These are phyloP conservation scores for Oryza longistaminata DNA, from an alignment of 176 grass and related monocot genomes.

Conservation along the genomic window DNA sequence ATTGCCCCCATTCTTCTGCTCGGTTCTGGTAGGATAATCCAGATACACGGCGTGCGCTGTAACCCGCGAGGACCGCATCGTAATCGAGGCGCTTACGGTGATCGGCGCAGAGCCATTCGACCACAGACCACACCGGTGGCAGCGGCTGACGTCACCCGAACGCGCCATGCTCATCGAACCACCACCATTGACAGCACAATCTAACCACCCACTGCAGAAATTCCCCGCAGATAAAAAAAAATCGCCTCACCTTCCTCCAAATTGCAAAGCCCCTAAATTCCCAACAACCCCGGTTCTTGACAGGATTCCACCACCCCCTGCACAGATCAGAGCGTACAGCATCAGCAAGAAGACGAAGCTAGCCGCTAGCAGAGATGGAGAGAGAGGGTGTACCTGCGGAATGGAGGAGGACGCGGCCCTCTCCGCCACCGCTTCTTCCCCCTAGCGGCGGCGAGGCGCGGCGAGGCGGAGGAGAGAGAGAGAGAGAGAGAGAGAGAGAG, in stretches of 20 bases:
- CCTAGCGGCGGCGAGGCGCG: too few species aligned
- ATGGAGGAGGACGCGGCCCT: too few species aligned
- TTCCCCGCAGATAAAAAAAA: neutral
- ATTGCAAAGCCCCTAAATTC: neutral
- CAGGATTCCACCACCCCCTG: neutral
- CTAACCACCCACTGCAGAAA: neutral
- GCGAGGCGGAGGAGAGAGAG: neutral
- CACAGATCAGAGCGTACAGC: neutral
- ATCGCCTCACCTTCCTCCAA: neutral
- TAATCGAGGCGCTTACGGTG: neutral
- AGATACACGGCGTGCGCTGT: conserved; percentile 21
- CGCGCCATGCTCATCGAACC: conserved; percentile 14
- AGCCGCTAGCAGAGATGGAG: too few species aligned
- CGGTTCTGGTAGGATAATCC: conserved; percentile 32
- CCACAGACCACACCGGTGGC: conserved; percentile 32
- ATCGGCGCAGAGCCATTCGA: conserved; percentile 20
- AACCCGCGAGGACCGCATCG: neutral
- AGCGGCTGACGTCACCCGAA: conserved; percentile 17
- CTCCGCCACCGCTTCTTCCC: too few species aligned
- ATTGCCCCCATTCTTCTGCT: conserved; percentile 43
- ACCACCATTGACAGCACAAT: conserved; percentile 25
- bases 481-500: neutral
- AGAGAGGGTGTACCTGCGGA: neutral
- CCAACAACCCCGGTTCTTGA: too few species aligned
- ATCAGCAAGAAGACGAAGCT: neutral